Evolutionary conservation across 345 rosid genomes (phyloP), one percentile per base, ranked within the genome.

Genomic region (Lepidium africanum): DNA sequence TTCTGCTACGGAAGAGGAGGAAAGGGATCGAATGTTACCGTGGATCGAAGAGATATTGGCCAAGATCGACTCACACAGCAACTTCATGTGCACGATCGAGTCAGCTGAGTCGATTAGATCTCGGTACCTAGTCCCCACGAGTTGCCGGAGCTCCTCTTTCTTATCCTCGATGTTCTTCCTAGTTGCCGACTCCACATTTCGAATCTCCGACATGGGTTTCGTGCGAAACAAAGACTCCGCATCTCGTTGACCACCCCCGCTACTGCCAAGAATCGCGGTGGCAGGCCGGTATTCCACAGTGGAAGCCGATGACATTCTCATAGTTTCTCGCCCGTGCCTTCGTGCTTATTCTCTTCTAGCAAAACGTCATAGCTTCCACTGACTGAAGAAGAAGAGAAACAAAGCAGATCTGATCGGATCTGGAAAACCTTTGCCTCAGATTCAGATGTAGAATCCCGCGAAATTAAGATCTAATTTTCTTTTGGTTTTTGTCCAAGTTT

Each of bases 91-190:
- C 23, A 93, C 84, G 63, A 93, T 90, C 30, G 98, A 86, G 77
- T 90, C 94, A 7, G 98, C 98, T 7, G 97, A 93, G 79, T 93
- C 98, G 68, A 93, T 93, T 15, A 93, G 87, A 76, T 93, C 97
- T 3, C 97, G 82, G 79, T 93, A 93, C 47, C 96, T 80, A 77
- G 86, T 90, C 59, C 96, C 98, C 0, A 93, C 92, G 51, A 93
- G 80, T 47, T 85, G 97, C 19, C 96, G 86, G 52, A 93, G 93
- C 88, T 93, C 98, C 80, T 90, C 96, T 78, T 86, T 85, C 88
- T 93, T 93, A 69, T 88, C 85, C 63, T 90, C 84, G 79, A 91
- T 87, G 86, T 90, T 96, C 35, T 85, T 85, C 60, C 81, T 80
- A 38, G 96, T 86, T 46, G 79, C 56, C 56, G 86, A 73, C 77